Evolutionary conservation across 1,284 basidiomycete species (phyloP).

Genomic region (Heliocybe sulcata): DNA sequence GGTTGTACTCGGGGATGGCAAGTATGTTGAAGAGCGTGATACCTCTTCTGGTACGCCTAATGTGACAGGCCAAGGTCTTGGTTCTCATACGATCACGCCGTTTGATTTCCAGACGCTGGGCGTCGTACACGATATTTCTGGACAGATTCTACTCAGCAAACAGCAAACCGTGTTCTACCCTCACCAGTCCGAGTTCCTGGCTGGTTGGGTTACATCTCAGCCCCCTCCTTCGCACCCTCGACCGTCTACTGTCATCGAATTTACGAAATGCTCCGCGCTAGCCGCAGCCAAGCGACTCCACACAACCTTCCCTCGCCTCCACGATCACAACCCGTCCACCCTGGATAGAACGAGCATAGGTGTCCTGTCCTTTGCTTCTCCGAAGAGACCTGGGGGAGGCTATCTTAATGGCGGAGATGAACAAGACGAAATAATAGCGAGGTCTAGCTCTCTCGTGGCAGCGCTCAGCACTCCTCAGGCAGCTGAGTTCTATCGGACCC

Average conservation of each 20-base stretch:
- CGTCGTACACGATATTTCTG: slow-evolving; percentile 28
- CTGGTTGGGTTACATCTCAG: slow-evolving; percentile 21
- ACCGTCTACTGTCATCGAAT: slow-evolving; percentile 18
- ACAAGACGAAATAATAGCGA: slow-evolving; percentile 37
- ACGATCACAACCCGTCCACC: slow-evolving; percentile 9
- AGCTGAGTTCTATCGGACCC: slow-evolving; percentile 35
- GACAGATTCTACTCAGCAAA: slow-evolving; percentile 27
- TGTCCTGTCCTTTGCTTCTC: slow-evolving; percentile 38
- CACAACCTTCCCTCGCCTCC: slow-evolving; percentile 11
- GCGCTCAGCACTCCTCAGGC: slow-evolving; percentile 30
- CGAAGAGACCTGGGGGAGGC: slow-evolving; percentile 38
- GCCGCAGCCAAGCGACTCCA: slow-evolving; percentile 22
- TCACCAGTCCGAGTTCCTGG: slow-evolving; percentile 27
- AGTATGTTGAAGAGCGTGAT: slow-evolving; percentile 32
- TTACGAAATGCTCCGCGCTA: slow-evolving; percentile 24
- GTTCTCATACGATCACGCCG: slow-evolving; percentile 3
- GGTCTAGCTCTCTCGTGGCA: slow-evolving; percentile 36
- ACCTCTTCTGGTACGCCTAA: neutral
- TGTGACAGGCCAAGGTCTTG: slow-evolving; percentile 1
- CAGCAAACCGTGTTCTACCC: slow-evolving; percentile 34
- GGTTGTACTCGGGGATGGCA: slow-evolving; percentile 36
- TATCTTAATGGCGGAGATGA: slow-evolving; percentile 39
- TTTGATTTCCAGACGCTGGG: neutral
- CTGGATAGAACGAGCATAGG: slow-evolving; percentile 27
- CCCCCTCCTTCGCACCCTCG: slow-evolving; percentile 9